Conservation (phyloP, 257 asterid genomes). For the Cynanchum wilfordii region DNA sequence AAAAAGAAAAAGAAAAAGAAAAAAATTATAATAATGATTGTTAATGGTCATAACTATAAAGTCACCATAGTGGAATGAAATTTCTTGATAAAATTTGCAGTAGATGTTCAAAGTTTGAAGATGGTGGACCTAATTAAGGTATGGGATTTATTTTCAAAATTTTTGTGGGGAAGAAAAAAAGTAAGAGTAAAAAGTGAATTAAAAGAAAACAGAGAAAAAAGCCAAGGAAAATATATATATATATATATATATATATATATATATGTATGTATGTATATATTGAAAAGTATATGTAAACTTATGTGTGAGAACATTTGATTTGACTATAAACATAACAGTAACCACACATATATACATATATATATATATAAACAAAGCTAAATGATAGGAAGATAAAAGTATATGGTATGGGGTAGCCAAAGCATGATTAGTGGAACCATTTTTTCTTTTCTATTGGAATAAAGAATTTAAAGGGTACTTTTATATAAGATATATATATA, state of each 20-base stretch:
- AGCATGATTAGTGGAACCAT: neutral
- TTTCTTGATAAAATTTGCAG: neutral
- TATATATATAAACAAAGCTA: neutral
- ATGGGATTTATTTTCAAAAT: neutral
- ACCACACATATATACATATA: neutral
- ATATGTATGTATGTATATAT: too few relatives aligned
- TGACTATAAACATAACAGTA: neutral
- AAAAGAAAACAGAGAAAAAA: neutral
- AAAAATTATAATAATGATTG: neutral
- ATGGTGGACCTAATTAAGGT: constrained; percentile 3
- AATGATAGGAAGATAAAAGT: constrained; percentile 1
- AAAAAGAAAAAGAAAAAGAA: too few relatives aligned
- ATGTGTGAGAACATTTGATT: neutral
- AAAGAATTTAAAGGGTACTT: neutral
- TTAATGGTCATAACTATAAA: neutral
- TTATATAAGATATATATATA: neutral
- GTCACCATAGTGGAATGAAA: neutral
- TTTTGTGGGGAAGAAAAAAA: neutral
- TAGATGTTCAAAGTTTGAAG: neutral
- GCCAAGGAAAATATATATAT: neutral
- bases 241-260: too few relatives aligned
- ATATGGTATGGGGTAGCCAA: neutral
- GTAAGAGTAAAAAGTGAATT: neutral
- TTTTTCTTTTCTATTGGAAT: neutral
- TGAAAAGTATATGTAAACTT: too few relatives aligned